Evolutionary conservation across 2,329 filamentous ascomycete species (phyloP).

Genomic region (Alternaria sp.): DNA sequence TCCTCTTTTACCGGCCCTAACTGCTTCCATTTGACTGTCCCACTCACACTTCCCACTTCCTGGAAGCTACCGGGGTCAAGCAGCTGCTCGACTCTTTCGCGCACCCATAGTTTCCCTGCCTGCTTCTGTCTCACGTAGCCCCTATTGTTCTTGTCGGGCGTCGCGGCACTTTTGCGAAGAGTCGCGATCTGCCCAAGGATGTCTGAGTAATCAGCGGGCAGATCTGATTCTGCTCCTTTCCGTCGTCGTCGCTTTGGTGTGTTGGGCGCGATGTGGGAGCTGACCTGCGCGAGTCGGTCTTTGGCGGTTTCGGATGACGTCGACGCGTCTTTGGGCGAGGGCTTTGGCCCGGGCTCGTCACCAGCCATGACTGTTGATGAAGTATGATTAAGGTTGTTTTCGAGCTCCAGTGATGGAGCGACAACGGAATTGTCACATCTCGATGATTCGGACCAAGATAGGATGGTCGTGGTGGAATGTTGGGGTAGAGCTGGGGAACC

Average conservation of each 20-base stretch:
- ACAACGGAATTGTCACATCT: slow-evolving; percentile 24
- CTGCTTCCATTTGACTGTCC: slow-evolving; percentile 64
- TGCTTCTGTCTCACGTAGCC: slow-evolving; percentile 69
- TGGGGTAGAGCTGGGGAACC: slow-evolving; percentile 30
- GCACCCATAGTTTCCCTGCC: slow-evolving; percentile 69
- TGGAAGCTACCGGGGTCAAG: slow-evolving; percentile 63
- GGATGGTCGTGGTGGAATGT: slow-evolving; percentile 6
- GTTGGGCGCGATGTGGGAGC: slow-evolving; percentile 50
- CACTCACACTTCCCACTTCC: slow-evolving; percentile 67
- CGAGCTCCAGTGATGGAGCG: slow-evolving; percentile 21
- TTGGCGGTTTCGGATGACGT: slow-evolving; percentile 40
- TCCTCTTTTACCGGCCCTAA: slow-evolving; percentile 54
- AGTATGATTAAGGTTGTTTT: not conserved
- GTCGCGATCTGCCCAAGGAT: slow-evolving; percentile 63
- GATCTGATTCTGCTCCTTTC: slow-evolving; percentile 46
- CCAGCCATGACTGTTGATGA: slow-evolving; percentile 26
- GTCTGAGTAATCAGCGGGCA: slow-evolving; percentile 68
- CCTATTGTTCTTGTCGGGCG: slow-evolving; percentile 59
- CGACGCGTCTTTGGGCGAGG: slow-evolving; percentile 23
- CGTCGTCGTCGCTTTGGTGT: slow-evolving; percentile 46
- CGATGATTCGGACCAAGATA: not conserved
- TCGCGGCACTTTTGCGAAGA: slow-evolving; percentile 60
- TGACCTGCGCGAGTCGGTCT: slow-evolving; percentile 57
- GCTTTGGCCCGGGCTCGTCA: slow-evolving; percentile 22
- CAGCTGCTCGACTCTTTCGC: slow-evolving; percentile 65